Conservation (phyloP, 23 red algal genomes). For the Gracilariopsis chorda region DNA sequence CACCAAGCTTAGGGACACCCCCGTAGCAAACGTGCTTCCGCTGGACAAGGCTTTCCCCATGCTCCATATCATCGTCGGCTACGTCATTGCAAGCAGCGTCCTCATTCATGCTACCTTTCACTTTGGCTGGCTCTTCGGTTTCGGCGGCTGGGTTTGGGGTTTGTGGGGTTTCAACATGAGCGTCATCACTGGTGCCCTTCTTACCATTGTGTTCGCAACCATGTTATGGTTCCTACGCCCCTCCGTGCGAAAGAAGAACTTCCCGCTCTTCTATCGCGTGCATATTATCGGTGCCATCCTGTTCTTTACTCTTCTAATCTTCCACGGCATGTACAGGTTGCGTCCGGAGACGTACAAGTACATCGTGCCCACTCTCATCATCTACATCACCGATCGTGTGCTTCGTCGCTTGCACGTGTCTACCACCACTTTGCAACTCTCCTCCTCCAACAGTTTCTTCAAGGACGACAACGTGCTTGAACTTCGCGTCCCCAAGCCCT, state of each 20-base stretch:
- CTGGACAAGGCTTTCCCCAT: constrained; percentile 58
- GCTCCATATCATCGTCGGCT: constrained; percentile 61
- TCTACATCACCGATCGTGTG: constrained; percentile 55
- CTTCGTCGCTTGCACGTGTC: constrained; percentile 10
- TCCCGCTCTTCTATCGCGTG: constrained; percentile 43
- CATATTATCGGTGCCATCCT: constrained; percentile 66
- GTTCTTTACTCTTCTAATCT: constrained; percentile 63
- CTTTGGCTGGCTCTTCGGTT: constrained; percentile 42
- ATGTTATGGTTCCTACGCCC: constrained; percentile 18
- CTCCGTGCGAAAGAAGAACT: constrained; percentile 24
- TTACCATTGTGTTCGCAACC: not conserved
- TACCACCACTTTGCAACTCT: constrained; percentile 5
- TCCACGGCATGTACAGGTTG: constrained; percentile 61
- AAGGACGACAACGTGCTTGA: constrained; percentile 35
- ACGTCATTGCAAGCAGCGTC: not conserved
- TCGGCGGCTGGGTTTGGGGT: constrained; percentile 1
- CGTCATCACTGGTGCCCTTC: constrained; percentile 34
- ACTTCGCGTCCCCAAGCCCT: constrained; percentile 57
- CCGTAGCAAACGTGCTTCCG: constrained; percentile 18
- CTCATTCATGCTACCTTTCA: constrained; percentile 58
- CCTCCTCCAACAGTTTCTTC: not conserved
- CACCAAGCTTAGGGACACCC: constrained; percentile 37
- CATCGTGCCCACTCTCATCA: constrained; percentile 35
- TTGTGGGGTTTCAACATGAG: constrained; percentile 46
- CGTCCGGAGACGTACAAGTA: constrained; percentile 81